phyloP scores from a whole-genome alignment of 1,284 basidiomycete species.

The Flammula alnicola region DNA sequence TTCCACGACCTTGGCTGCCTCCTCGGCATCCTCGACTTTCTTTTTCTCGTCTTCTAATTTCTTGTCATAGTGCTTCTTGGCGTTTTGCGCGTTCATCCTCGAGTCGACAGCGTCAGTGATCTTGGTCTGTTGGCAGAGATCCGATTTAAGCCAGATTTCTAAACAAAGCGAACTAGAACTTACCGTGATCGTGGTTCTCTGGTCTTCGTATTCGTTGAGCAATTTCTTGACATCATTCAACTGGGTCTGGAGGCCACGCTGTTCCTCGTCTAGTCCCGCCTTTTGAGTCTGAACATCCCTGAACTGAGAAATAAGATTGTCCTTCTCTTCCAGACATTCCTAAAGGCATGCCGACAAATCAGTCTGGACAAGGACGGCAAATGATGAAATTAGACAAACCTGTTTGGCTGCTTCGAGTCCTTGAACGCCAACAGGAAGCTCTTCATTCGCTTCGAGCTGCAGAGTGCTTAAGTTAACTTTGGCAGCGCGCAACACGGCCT shows the following conservation, averaged over 20 bases:
- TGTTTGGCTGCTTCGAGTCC: slow-evolving; percentile 63
- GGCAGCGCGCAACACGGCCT: slow-evolving; percentile 30
- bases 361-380: not conserved
- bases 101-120: slow-evolving; percentile 49
- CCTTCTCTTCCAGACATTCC: slow-evolving; percentile 46
- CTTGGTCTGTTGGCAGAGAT: slow-evolving; percentile 37
- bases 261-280: slow-evolving; percentile 45
- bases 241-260: slow-evolving; percentile 29
- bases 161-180: slow-evolving; percentile 20
- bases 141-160: slow-evolving; percentile 2
- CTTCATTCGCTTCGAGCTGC: slow-evolving; percentile 68
- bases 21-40: slow-evolving; percentile 47
- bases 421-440: slow-evolving; percentile 73
- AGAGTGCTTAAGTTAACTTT: slow-evolving; percentile 33
- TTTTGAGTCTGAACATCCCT: slow-evolving; percentile 47
- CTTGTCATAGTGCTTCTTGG: slow-evolving; percentile 47
- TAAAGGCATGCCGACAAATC: not conserved
- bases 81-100: slow-evolving; percentile 52
- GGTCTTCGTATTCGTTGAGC: slow-evolving; percentile 53
- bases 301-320: slow-evolving; percentile 53
- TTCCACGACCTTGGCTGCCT: slow-evolving; percentile 52
- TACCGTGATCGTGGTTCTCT: slow-evolving; percentile 45
- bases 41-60: slow-evolving; percentile 53
- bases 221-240: slow-evolving; percentile 49
- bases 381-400: slow-evolving; percentile 34